These are phyloP conservation scores for Gonium pectorale DNA, from an alignment of 139 green algal genomes.

Conservation along the genomic window DNA sequence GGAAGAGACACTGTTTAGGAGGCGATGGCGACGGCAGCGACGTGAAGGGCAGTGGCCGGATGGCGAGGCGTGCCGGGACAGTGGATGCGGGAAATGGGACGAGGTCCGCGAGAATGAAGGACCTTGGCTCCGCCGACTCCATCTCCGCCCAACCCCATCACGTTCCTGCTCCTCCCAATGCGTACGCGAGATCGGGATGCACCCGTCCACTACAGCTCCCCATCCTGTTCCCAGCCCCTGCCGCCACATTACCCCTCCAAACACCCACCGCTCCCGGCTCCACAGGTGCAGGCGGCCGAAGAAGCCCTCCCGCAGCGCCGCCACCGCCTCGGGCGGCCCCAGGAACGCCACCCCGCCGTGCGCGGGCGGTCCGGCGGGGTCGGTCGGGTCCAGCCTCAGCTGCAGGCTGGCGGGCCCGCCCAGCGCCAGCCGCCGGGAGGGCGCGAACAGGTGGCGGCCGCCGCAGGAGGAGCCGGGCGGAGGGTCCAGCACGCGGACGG, in stretches of 20 bases:
- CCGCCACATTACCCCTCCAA: background rate
- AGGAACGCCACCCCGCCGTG: constrained; percentile 22
- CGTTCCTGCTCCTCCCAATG: background rate
- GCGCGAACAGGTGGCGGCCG: constrained; percentile 3
- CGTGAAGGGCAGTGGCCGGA: background rate
- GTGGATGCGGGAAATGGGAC: background rate
- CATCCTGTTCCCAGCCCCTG: background rate
- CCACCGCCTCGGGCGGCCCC: constrained; percentile 13
- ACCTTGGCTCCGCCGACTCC: background rate
- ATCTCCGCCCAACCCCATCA: background rate
- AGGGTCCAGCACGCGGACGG: constrained; percentile 46
- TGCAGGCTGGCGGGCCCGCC: constrained; percentile 38
- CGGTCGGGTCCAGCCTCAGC: constrained; percentile 35
- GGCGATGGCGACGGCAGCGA: background rate
- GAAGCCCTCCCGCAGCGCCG: constrained; percentile 4
- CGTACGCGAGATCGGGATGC: no score
- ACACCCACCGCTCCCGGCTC: constrained; percentile 16
- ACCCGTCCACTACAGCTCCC: background rate
- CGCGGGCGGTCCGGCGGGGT: constrained; percentile 20
- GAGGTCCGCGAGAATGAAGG: background rate
- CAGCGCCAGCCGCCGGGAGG: constrained; percentile 32
- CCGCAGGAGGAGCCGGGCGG: constrained; percentile 11
- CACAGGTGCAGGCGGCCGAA: constrained; percentile 14
- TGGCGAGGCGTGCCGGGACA: background rate
- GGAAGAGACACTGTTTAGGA: no score